Evolutionary conservation across 352 stramenopile species (phyloP), one percentile per base, ranked within the genome.

Genomic region (Peronospora farinosa): DNA sequence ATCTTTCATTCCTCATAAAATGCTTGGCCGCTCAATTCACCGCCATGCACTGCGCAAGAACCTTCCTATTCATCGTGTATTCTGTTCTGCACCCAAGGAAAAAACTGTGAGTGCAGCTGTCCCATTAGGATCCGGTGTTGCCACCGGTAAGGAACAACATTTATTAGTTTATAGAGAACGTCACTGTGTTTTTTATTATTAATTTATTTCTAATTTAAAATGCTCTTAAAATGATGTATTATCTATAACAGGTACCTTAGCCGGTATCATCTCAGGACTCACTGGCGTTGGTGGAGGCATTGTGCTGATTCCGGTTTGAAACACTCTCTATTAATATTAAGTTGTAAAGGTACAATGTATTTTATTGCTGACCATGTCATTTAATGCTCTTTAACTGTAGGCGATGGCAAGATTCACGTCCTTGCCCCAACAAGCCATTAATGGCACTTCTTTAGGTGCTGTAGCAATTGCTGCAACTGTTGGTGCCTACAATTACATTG

Each of bases 271-370:
- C 17, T 93, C 82, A 16, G 82, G 76, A 4, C 66, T 93, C 21
- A 93, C 82, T 8, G 82, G 82, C 44, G 79, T 93, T 16, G 82
- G 82, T 15, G 82, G 82, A 47, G 82, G 82, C 10, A 73, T 91
- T 43, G 84, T 93, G 44, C 73, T 93, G 50, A 89, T 93, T 59
- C 82, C 82, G 31, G 79, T 92, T 45, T 15, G 65, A 45, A 10
- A 5, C 33, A 48, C 13, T 33, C 23, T n/a, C 12, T 28, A 12
- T 5, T 2, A 4, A 7, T 7, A 16, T 2, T 1, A 37, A 37
- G 2, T 1, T 37, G 9, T 15, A 5, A 21, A 10, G 45, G 11
- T 11, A 54, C 11, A 10, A n/a, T 19, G 13, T 31, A 9, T 27
- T n/a, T 49, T 30, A 4, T 19, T 49, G 13, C 10, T 41, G 11